Conservation (phyloP, 495 filamentous ascomycete genomes). For the Podospora sp. region DNA sequence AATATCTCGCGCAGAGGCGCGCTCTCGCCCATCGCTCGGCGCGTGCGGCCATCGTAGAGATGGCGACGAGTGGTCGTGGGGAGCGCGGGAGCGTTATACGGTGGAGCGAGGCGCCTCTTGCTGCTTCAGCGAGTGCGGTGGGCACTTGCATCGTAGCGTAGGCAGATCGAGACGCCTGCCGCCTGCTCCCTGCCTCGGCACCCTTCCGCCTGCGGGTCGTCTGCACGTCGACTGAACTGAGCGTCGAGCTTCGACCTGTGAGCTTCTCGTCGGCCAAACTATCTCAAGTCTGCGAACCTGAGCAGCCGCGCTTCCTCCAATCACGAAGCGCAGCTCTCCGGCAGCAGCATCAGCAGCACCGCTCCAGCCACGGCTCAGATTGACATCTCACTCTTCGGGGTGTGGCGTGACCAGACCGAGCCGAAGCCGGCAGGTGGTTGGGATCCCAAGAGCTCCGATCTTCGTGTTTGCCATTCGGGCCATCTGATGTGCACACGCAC, state of each 20-base stretch:
- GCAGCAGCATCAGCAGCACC: background rate
- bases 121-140: background rate
- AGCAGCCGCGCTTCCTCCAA: slow-evolving; percentile 24
- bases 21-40: slow-evolving; percentile 6
- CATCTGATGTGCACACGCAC: slow-evolving; percentile 4
- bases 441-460: background rate
- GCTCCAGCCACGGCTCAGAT: slow-evolving; percentile 16
- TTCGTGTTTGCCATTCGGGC: slow-evolving; percentile 8
- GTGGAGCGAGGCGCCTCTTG: background rate
- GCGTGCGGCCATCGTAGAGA: background rate
- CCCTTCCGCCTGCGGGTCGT: slow-evolving; percentile 18
- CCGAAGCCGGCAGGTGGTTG: slow-evolving; percentile 22
- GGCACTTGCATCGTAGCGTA: slow-evolving; percentile 5
- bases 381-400: slow-evolving; percentile 5
- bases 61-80: background rate
- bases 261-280: background rate
- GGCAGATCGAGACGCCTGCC: slow-evolving; percentile 21
- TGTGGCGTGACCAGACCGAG: slow-evolving; percentile 18
- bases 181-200: slow-evolving; percentile 26
- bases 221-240: slow-evolving; percentile 10
- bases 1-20: background rate
- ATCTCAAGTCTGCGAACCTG: slow-evolving; percentile 19
- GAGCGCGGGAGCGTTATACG: background rate
- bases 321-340: slow-evolving; percentile 19
- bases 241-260: background rate